A percentile compares a stretch with the other conserved stretches of the same genome.
phyloP scores from a whole-genome alignment of 306 rosid species.

The Corylus americana region DNA sequence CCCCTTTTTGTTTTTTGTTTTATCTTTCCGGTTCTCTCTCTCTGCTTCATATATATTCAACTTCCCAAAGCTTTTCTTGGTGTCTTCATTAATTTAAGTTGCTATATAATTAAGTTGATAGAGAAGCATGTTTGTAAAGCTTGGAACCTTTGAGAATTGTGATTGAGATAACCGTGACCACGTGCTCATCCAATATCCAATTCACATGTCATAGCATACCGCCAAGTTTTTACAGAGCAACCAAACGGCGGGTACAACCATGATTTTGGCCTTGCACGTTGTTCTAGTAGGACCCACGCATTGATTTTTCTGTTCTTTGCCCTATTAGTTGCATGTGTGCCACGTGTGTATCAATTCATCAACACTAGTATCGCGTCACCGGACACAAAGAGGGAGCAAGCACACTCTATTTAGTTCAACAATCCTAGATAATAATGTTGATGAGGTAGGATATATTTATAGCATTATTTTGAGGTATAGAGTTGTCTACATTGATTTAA shows the following conservation, averaged over 20 bases:
- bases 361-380: constrained; percentile 30
- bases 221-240: background rate
- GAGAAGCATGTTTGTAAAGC: background rate
- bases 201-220: constrained; percentile 3
- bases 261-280: constrained; percentile 5
- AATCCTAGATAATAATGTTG: too few relatives aligned
- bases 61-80: background rate
- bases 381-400: background rate
- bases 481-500: too few relatives aligned
- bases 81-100: background rate
- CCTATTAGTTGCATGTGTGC: constrained; percentile 41
- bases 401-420: too few relatives aligned
- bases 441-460: too few relatives aligned
- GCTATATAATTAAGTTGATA: too few relatives aligned
- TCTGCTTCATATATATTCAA: background rate
- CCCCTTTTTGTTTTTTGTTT: background rate
- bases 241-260: constrained; percentile 1
- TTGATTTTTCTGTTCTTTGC: background rate
- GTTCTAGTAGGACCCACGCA: background rate
- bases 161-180: background rate
- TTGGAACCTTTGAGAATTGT: background rate
- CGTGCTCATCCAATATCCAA: constrained; percentile 4
- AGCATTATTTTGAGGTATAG: too few relatives aligned
- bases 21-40: background rate
- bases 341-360: constrained; percentile 30